Conservation (phyloP, 352 stramenopile genomes). For the Globisporangium heterothallicum region DNA sequence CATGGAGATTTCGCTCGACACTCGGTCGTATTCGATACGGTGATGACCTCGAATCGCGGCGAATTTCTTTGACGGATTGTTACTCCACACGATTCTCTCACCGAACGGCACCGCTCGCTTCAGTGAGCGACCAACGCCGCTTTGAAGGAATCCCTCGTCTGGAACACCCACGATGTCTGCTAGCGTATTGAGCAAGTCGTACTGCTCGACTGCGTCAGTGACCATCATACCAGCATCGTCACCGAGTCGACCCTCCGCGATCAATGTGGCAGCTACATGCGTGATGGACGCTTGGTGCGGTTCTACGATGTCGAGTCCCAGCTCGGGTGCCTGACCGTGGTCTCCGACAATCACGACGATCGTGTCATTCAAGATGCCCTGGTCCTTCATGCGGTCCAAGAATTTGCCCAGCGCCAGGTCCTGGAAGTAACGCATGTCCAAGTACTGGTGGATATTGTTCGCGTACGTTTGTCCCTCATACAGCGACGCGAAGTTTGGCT, state of each 20-base stretch:
- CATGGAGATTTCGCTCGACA: conserved; percentile 27
- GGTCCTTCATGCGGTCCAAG: conserved; percentile 34
- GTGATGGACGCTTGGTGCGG: conserved; percentile 23
- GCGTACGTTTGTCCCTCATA: conserved; percentile 17
- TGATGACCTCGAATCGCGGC: conserved; percentile 29
- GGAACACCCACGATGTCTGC: conserved; percentile 35
- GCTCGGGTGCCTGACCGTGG: conserved; percentile 40
- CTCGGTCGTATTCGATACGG: conserved; percentile 38
- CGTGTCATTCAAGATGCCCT: conserved; percentile 42
- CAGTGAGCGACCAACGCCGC: conserved; percentile 31
- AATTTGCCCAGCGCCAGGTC: conserved; percentile 45
- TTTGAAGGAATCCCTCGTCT: conserved; percentile 26
- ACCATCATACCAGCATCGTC: conserved; percentile 21
- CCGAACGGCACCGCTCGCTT: conserved; percentile 31
- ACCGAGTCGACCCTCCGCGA: conserved; percentile 31
- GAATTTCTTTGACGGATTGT: conserved; percentile 46
- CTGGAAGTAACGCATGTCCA: conserved; percentile 45
- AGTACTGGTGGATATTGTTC: conserved; percentile 23
- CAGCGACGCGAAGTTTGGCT: conserved; percentile 30
- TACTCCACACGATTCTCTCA: conserved; percentile 38
- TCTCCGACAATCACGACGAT: conserved; percentile 50
- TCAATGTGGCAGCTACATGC: conserved; percentile 23
- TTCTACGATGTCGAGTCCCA: conserved; percentile 23
- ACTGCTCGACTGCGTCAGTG: conserved; percentile 27
- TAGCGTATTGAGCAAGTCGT: conserved; percentile 39